Conservation (phyloP, 2,329 filamentous ascomycete genomes). For the Neobulgaria alba region DNA sequence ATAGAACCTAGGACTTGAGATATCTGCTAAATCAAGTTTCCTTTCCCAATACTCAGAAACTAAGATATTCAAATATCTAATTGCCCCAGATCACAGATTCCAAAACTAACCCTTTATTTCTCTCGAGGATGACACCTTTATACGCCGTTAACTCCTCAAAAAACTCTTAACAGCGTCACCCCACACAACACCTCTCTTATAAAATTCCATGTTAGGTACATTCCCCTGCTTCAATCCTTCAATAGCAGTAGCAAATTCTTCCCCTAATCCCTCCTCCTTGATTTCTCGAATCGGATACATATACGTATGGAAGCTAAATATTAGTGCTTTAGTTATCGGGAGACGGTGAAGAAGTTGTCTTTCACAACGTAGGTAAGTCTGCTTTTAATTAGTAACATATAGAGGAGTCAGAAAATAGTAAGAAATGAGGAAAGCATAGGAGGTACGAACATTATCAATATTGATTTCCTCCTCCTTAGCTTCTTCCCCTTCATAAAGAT, state of each 20-base stretch:
- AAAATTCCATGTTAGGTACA: conserved; percentile 47
- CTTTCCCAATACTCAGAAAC: too few relatives aligned
- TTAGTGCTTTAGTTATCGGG: conserved; percentile 41
- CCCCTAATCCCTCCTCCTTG: conserved; percentile 46
- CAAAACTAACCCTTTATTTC: too few relatives aligned
- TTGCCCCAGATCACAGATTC: too few relatives aligned
- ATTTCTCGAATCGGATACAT: conserved; percentile 45
- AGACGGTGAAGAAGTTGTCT: conserved; percentile 53
- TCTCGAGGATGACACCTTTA: too few relatives aligned
- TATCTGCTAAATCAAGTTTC: too few relatives aligned
- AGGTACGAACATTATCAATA: conserved; percentile 3
- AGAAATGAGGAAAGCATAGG: background rate
- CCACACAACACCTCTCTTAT: conserved; percentile 40
- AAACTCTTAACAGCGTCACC: conserved; percentile 24
- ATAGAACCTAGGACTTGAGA: too few relatives aligned
- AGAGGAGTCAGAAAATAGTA: too few relatives aligned
- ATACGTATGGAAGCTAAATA: conserved; percentile 58
- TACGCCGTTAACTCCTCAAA: conserved; percentile 20
- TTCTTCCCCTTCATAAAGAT: conserved; percentile 33
- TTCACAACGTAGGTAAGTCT: conserved; percentile 45
- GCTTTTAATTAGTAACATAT: background rate
- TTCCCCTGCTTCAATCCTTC: conserved; percentile 49
- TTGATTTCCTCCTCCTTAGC: conserved; percentile 33
- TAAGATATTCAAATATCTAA: too few relatives aligned
- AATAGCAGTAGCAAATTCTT: conserved; percentile 46